Base-by-base conservation (phyloP, 257 asterid species). In the Solanum bulbocastanum region DNA sequence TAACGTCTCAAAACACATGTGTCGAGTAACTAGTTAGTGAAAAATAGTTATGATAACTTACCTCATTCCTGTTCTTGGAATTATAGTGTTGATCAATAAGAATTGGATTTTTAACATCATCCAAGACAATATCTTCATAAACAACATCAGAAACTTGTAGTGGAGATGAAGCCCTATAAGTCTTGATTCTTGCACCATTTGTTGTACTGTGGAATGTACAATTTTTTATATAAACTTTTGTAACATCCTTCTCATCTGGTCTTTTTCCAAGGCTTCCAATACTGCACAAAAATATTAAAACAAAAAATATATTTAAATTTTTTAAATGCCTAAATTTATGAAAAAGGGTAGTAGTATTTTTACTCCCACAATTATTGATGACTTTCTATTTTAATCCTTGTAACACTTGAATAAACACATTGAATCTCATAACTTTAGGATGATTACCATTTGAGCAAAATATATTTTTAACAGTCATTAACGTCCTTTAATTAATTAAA, bases 231-330 rank as follows among this genome's bases (percentile, higher is more conserved):
- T 83, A 86, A 27, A 96, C 60, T 16, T 91, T 91, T 5, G 36
- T 85, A 65, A 96, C 94, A 27, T 87, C 83, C 0, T 79, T 73
- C 40, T 96, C 99, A 0, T 76, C 65, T 7, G 27, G 66, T 0
- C 96, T 91, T 86, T 94, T 95, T 4, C 99, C 99, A 18, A 96
- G 84, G 90, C 98, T 95, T 16, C 99, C 99, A n/a, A 96, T 14
- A 7, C 99, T 96, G 90, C 20, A 37, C 22, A 79, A 33, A 52
- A 9, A 81, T 2, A 69, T 8, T 4, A 71, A 20, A 6, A 44
- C 2, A 10, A 4, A 5, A 69, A 23, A 20, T 7, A 37, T 2
- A 71, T 68, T 68, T 11, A 73, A 23, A 4, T 0, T 15, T 14
- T n/a, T 40, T 42, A 44, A 2, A 4, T 16, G 6, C 1, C 39